Conservation (phyloP, 768 basidiomycete species). For the Neoboletus magnificus region DNA sequence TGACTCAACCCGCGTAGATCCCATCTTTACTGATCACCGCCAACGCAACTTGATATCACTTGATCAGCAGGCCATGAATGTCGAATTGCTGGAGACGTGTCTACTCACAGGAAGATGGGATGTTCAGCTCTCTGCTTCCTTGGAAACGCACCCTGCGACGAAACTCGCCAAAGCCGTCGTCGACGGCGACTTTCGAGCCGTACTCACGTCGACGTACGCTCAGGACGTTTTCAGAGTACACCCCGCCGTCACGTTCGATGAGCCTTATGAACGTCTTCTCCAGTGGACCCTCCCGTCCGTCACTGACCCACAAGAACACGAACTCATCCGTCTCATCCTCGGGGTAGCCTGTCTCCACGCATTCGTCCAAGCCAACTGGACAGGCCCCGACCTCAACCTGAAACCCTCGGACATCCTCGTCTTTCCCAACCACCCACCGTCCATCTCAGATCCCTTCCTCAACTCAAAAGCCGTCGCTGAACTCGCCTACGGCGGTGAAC, state of each 20-base stretch:
- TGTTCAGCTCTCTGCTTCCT: conserved; percentile 13
- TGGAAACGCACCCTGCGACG: conserved; percentile 22
- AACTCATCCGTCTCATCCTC: conserved; percentile 57
- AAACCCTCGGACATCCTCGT: conserved; percentile 39
- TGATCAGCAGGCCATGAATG: conserved; percentile 14
- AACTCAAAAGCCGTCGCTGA: conserved; percentile 67
- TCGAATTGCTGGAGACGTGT: conserved; percentile 46
- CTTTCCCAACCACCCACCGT: conserved; percentile 31
- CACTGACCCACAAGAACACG: conserved; percentile 40
- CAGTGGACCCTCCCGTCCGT: conserved; percentile 28
- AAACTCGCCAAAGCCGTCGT: conserved; percentile 54
- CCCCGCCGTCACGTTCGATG: conserved; percentile 33
- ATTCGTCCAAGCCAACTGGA: conserved; percentile 95
- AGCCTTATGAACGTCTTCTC: conserved; percentile 38
- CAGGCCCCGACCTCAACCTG: conserved; percentile 81
- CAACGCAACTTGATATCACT: neutral
- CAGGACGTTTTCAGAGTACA: conserved; percentile 37
- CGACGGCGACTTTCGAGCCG: conserved; percentile 56
- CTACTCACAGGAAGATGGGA: conserved; percentile 54
- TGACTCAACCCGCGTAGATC: neutral
- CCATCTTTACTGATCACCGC: conserved; percentile 1
- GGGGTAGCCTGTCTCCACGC: conserved; percentile 83
- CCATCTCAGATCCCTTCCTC: conserved; percentile 46
- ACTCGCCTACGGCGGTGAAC: conserved; percentile 85
- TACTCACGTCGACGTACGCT: conserved; percentile 45